Evolutionary conservation across 2,329 filamentous ascomycete genomes (phyloP).

Genomic region (Pseudogymnoascus sp.): DNA sequence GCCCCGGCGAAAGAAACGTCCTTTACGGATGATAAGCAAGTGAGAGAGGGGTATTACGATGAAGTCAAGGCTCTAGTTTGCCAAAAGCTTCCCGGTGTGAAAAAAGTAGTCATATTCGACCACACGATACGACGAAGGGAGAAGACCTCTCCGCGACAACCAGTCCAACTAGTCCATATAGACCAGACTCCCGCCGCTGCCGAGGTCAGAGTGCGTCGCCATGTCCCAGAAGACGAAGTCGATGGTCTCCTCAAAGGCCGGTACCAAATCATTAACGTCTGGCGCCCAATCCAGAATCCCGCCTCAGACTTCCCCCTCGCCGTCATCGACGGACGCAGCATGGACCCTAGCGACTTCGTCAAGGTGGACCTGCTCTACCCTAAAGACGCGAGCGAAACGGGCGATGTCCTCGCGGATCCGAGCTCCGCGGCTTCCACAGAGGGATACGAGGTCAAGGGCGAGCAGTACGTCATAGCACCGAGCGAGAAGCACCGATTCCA

Average conservation of each 20-base stretch:
- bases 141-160: constrained; percentile 50
- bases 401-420: constrained; percentile 54
- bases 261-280: constrained; percentile 79
- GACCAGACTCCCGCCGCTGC: constrained; percentile 68
- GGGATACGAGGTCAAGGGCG: constrained; percentile 56
- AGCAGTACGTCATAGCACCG: constrained; percentile 53
- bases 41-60: constrained; percentile 67
- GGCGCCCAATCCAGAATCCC: constrained; percentile 51
- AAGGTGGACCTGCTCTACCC: constrained; percentile 69
- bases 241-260: constrained; percentile 55
- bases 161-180: constrained; percentile 67
- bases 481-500: constrained; percentile 59
- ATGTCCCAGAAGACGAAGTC: constrained; percentile 58
- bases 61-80: constrained; percentile 68
- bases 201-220: constrained; percentile 56
- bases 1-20: constrained; percentile 47
- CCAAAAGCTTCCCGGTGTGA: constrained; percentile 54
- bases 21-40: constrained; percentile 62
- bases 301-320: constrained; percentile 47
- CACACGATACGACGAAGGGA: constrained; percentile 67
- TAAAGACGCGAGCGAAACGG: constrained; percentile 65
- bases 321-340: constrained; percentile 47
- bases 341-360: constrained; percentile 57
- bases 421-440: constrained; percentile 40
- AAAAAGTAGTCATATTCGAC: constrained; percentile 68